phyloP scores from a whole-genome alignment of 106 monocot species.

The Phalaenopsis aphrodite region DNA sequence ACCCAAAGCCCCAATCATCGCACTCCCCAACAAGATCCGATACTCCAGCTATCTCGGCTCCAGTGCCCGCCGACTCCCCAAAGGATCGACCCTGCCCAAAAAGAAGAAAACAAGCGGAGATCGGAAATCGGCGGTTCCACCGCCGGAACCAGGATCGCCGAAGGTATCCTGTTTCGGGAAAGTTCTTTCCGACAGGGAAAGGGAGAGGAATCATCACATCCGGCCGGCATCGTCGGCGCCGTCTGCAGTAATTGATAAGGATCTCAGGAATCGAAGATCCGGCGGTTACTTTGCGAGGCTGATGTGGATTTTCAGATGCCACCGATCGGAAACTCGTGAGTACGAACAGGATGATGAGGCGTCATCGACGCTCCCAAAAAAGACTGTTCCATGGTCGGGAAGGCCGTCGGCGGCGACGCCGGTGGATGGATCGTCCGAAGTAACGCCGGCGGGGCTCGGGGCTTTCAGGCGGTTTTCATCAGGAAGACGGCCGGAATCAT shows the following conservation, averaged over 20 bases:
- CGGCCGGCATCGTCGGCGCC: not conserved
- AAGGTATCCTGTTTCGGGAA: conserved; percentile 76
- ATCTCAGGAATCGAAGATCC: too few relatives aligned
- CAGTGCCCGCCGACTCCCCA: conserved; percentile 19
- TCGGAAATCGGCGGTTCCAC: conserved; percentile 7
- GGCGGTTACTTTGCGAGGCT: conserved; percentile 11
- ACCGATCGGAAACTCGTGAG: not conserved
- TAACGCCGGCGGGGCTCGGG: conserved; percentile 17
- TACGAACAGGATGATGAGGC: not conserved
- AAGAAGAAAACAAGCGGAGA: not conserved
- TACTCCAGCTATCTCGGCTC: conserved; percentile 35
- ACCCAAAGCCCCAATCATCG: conserved; percentile 61
- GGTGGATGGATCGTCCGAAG: not conserved
- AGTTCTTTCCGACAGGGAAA: conserved; percentile 41
- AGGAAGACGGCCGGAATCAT: conserved; percentile 29
- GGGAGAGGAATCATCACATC: not conserved
- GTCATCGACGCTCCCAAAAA: not conserved
- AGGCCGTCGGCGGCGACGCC: conserved; percentile 8
- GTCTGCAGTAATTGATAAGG: not conserved
- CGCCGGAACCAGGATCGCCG: conserved; percentile 50
- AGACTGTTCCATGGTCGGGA: conserved; percentile 26
- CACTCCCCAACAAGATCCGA: conserved; percentile 44
- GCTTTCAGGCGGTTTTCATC: conserved; percentile 18
- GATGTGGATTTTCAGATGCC: conserved; percentile 4
- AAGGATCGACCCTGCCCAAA: conserved; percentile 34